Conservation (phyloP, 305 asterid species). For the Salvia sclarea region DNA sequence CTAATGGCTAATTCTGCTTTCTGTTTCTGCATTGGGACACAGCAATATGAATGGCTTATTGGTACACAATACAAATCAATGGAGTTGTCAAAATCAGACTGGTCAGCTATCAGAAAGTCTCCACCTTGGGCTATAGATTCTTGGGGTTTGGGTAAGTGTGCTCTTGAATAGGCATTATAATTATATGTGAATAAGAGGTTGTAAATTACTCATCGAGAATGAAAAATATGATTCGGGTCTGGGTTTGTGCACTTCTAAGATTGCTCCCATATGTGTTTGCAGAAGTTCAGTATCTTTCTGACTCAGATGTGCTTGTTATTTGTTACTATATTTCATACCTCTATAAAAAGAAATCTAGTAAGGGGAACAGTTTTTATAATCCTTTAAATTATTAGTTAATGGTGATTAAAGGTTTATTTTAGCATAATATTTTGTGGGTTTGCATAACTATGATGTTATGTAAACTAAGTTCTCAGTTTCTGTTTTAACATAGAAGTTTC, state of each 20-base stretch:
- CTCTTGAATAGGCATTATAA: constrained; percentile 17
- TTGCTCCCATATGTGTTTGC: constrained; percentile 18
- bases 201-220: constrained; percentile 16
- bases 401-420: constrained; percentile 11
- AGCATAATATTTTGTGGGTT: constrained; percentile 11
- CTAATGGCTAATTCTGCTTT: constrained; percentile 20
- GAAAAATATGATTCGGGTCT: constrained; percentile 21
- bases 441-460: constrained; percentile 18
- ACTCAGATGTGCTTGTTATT: constrained; percentile 15
- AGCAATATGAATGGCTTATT: constrained; percentile 99
- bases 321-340: neutral
- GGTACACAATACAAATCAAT: constrained; percentile 91
- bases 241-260: constrained; percentile 20
- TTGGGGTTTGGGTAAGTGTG: constrained; percentile 94
- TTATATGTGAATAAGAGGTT: constrained; percentile 23
- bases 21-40: constrained; percentile 37
- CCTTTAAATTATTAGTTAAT: constrained; percentile 7
- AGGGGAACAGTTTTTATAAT: constrained; percentile 15
- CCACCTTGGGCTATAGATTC: constrained; percentile 98
- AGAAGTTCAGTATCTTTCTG: constrained; percentile 26
- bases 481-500: constrained; percentile 1
- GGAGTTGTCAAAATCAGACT: constrained; percentile 90
- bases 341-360: constrained; percentile 14
- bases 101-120: constrained; percentile 84
- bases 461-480: constrained; percentile 14